Base-by-base conservation (phyloP, 2,329 filamentous ascomycete genomes). In the Fusarium subtropicale region DNA sequence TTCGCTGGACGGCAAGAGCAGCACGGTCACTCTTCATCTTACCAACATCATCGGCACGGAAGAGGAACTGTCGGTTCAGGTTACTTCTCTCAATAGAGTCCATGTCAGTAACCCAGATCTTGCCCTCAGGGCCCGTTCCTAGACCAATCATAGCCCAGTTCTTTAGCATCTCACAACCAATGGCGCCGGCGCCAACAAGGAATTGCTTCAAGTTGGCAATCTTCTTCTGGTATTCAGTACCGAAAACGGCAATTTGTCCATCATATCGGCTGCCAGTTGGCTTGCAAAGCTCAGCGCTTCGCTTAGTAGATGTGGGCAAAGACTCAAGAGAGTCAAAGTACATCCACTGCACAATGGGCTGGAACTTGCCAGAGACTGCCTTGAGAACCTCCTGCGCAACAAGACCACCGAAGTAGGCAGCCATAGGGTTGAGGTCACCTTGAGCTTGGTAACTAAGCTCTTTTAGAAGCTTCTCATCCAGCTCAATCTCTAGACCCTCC, bases 61-160 rank as follows among this genome's bases (percentile, higher is more conserved):
- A 99, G 20, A 99, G 81, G 83, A 99, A 99, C 76, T 99, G 96
- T 44, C 96, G 88, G 84, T 99, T 99, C 54, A 99, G 85, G 78
- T 99, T 99, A 84, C 95, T 98, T 88, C 95, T 97, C 83, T 99
- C 96, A 74, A 99, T 99, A 56, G 94, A 94, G 77, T 99, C 96
- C 90, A 97, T 98, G 78, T 99, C 96, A 16, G 97, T 98, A 51
- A 99, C 92, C 61, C 85, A 93, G 75, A 99, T 97, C 80, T 92
- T 91, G 75, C 96, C 96, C 50, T 94, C 88, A 5, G 93, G 92
- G 6, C 96, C 96, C 46, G 92, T 92, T 45, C 91, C 95, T 31
- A 99, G 85, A 71, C 96, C 96, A 79, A 98, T 97, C 94, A 99
- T 97, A 36, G 97, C 95, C 94, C 96, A 99, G 81, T 98, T 98